phyloP scores from a whole-genome alignment of 352 stramenopile species.

The Phytophthora pluvialis region DNA sequence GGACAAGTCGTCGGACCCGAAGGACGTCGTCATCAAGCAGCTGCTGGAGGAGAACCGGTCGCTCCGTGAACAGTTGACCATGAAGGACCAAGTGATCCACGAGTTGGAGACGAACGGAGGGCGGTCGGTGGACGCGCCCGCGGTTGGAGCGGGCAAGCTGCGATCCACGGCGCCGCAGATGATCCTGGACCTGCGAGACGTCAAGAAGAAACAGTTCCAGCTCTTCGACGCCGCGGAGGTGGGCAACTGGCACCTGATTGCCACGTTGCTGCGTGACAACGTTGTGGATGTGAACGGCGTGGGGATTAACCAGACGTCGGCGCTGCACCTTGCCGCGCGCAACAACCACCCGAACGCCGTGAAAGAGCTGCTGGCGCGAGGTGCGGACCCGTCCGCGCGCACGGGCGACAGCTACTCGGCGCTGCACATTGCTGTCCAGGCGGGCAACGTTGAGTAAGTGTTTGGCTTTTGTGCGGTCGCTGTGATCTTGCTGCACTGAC shows the following conservation, averaged over 20 bases:
- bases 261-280: conserved; percentile 81
- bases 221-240: conserved; percentile 87
- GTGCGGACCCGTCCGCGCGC: conserved; percentile 65
- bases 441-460: conserved; percentile 69
- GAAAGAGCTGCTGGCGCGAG: conserved; percentile 73
- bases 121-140: conserved; percentile 29
- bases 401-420: conserved; percentile 86
- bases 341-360: conserved; percentile 84
- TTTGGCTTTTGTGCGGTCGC: not conserved
- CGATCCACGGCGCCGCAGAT: conserved; percentile 72
- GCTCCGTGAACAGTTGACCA: conserved; percentile 75
- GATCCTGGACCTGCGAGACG: conserved; percentile 84
- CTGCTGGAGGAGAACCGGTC: conserved; percentile 83
- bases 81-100: conserved; percentile 88
- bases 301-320: conserved; percentile 87
- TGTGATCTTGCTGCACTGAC: conserved; percentile 22
- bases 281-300: conserved; percentile 89
- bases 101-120: conserved; percentile 80
- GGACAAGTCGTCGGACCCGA: conserved; percentile 82
- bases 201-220: conserved; percentile 92
- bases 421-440: conserved; percentile 77
- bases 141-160: conserved; percentile 45
- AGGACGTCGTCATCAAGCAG: conserved; percentile 90
- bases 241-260: conserved; percentile 84
- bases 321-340: conserved; percentile 73